Conservation (phyloP, 1,284 basidiomycete species). For the Inonotus obliquus region DNA sequence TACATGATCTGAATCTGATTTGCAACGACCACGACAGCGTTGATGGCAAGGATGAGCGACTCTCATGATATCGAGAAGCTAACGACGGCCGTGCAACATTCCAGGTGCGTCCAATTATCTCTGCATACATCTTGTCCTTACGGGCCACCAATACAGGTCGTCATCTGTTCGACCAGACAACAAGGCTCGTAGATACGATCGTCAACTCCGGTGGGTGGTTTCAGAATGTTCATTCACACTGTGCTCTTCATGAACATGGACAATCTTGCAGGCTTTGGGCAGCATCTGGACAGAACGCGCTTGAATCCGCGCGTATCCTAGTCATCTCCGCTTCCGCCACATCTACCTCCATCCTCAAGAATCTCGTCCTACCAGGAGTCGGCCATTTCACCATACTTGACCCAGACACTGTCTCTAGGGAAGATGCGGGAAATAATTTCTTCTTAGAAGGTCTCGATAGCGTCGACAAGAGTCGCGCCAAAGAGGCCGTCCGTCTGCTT, state of each 20-base stretch:
- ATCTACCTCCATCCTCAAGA: slow-evolving; percentile 86
- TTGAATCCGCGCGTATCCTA: slow-evolving; percentile 82
- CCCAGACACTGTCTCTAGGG: slow-evolving; percentile 49
- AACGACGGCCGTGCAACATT: slow-evolving; percentile 42
- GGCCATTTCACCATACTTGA: slow-evolving; percentile 91
- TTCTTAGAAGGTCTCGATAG: slow-evolving; percentile 78
- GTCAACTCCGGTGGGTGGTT: slow-evolving; percentile 73
- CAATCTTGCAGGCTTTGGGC: slow-evolving; percentile 78
- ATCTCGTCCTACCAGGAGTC: slow-evolving; percentile 92
- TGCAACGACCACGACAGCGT: background rate
- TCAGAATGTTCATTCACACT: background rate
- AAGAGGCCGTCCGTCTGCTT: slow-evolving; percentile 76
- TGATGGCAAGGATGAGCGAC: slow-evolving; percentile 23
- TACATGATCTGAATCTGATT: too few species aligned
- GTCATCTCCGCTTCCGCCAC: slow-evolving; percentile 80
- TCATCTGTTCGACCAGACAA: slow-evolving; percentile 59
- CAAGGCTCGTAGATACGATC: slow-evolving; percentile 87
- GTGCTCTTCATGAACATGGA: background rate
- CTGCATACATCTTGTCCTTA: too few species aligned
- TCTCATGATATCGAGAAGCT: slow-evolving; percentile 49
- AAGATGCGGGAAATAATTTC: slow-evolving; percentile 94
- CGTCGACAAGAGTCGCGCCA: slow-evolving; percentile 76
- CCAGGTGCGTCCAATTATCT: background rate
- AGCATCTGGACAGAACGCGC: slow-evolving; percentile 85
- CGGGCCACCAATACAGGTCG: slow-evolving; percentile 18